Evolutionary conservation across 169 alveolate species (phyloP).

Genomic region (Plasmodium berghei): DNA sequence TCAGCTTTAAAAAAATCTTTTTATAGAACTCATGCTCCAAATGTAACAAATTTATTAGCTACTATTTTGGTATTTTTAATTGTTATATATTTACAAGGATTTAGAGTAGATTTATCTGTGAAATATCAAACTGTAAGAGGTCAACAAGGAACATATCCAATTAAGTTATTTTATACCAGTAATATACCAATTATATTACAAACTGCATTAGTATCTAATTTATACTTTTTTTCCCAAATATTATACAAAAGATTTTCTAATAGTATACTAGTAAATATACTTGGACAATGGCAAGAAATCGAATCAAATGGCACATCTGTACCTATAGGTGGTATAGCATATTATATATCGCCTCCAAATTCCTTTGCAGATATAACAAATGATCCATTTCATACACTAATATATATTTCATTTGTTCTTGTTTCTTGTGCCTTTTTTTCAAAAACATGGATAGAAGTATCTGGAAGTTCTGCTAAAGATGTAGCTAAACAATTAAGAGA

Average conservation of each 20-base stretch:
- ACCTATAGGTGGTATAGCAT: conserved; percentile 99
- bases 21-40: conserved; percentile 98
- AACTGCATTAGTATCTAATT: conserved; percentile 98
- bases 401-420: conserved; percentile 97
- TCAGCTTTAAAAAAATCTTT: conserved; percentile 93
- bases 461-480: conserved; percentile 99
- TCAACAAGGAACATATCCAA: conserved; percentile 98
- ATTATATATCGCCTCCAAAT: conserved; percentile 98
- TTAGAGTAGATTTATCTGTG: conserved; percentile 97
- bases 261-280: conserved; percentile 94
- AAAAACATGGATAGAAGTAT: conserved; percentile 99
- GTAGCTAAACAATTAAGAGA: conserved; percentile 99
- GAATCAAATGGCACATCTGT: conserved; percentile 97
- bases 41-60: conserved; percentile 97
- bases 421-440: conserved; percentile 99
- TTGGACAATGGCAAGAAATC: conserved; percentile 97
- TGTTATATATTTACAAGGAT: conserved; percentile 99
- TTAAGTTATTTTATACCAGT: conserved; percentile 99
- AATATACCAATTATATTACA: conserved; percentile 99
- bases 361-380: conserved; percentile 92
- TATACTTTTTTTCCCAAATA: conserved; percentile 99
- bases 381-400: conserved; percentile 98
- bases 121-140: conserved; percentile 97
- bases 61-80: conserved; percentile 97
- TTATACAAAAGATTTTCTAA: conserved; percentile 97